Base-by-base conservation (phyloP, 2,329 filamentous ascomycete species). In the Trichoderma semiorbis region DNA sequence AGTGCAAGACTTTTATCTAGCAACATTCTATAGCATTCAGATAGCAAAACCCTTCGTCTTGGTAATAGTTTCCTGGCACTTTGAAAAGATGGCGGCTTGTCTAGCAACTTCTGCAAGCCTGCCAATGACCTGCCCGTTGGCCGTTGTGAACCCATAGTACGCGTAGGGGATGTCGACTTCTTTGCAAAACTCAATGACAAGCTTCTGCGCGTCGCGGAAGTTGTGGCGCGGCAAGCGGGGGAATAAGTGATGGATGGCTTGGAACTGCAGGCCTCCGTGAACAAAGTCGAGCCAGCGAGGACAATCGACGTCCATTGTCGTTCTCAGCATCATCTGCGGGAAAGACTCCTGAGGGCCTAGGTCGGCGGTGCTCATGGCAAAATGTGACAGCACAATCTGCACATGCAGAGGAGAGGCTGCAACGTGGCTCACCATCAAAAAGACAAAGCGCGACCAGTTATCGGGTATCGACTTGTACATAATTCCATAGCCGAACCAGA, bases 281-380 rank as follows among this genome's bases (percentile, higher is more conserved):
- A 92, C 85, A 75, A 90, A 93, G 78, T 93, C 91, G 30, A 93
- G 82, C 91, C 91, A 93, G 28, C 85, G 82, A 0, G 91, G 91
- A 79, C 91, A 93, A 76, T 92, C 90, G 62, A 93, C 88, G 76
- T 93, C 91, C 90, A 93, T 92, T 30, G 90, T 92, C 3, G 91
- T 93, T 58, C 91, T 86, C 47, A 93, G 82, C 85, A 91, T 90
- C 76, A 89, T 89, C 81, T 92, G 90, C 0, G 90, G 84, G 77
- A 92, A 93, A 0, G 89, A 91, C 78, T 93, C 91, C 69, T 84
- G 82, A 61, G 88, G 85, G 72, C 90, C 90, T 3, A 92, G 84
- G 73, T 92, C 89, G 0, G 87, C 82, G 2, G 89, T 91, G 28
- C 88, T 89, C 90, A 92, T 93, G 72, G 88, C 91, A 84, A 91